These are phyloP conservation scores for Scenedesmus sp. DNA, from an alignment of 163 green algal genomes.

Conservation along the genomic window DNA sequence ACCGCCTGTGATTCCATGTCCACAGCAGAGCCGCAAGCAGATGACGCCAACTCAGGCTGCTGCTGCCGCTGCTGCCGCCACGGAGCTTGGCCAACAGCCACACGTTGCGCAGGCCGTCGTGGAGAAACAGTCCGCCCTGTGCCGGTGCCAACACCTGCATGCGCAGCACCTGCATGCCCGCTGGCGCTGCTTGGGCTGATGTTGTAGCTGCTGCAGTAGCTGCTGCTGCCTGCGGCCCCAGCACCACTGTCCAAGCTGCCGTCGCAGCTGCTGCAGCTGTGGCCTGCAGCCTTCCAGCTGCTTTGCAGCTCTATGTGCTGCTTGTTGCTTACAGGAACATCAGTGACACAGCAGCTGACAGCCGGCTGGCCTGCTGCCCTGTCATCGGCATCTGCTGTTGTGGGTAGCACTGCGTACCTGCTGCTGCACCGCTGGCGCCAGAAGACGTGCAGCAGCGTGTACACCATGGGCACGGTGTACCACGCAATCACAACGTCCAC, in stretches of 20 bases:
- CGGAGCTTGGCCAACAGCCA: neutral
- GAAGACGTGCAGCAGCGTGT: constrained; percentile 32
- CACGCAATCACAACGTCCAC: constrained; percentile 85
- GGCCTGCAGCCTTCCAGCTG: neutral
- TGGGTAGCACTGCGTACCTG: neutral
- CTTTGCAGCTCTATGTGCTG: neutral
- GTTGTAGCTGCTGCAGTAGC: constrained; percentile 21
- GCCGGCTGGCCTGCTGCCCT: neutral
- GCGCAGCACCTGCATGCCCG: neutral
- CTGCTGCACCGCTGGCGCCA: constrained; percentile 25
- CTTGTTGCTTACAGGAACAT: neutral
- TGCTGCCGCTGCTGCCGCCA: neutral
- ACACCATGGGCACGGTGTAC: constrained; percentile 66
- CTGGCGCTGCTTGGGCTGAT: neutral
- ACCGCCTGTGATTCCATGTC: neutral
- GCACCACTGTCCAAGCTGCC: neutral
- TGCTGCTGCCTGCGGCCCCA: neutral
- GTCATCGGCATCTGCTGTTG: neutral
- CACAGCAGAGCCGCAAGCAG: neutral
- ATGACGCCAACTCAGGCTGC: neutral
- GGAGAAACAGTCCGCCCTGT: neutral
- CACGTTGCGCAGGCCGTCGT: neutral
- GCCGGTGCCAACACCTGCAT: neutral
- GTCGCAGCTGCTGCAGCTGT: neutral
- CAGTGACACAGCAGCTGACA: neutral